Percentiles rank a stretch among this genome's conserved stretches.
These are phyloP conservation scores for Smithsoniella earleae DNA, from an alignment of 163 green algal species.

Conservation along the genomic window DNA sequence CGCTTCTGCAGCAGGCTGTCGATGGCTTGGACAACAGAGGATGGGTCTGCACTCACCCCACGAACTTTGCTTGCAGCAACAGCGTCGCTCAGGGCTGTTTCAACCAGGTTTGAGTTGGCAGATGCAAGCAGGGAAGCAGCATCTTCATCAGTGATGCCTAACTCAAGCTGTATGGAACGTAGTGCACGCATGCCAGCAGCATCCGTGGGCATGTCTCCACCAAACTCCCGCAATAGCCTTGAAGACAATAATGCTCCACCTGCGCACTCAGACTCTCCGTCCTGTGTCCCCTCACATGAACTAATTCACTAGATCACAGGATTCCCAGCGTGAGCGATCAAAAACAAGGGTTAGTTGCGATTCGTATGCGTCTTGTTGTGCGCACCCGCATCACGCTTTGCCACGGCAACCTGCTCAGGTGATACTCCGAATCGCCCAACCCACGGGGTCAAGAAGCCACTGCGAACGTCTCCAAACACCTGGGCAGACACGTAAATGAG, in stretches of 20 bases:
- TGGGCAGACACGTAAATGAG: conserved; percentile 73
- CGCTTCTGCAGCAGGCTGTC: not conserved
- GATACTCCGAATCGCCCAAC: conserved; percentile 13
- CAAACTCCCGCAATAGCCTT: conserved; percentile 10
- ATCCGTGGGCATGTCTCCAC: not conserved
- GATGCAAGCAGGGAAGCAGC: not conserved
- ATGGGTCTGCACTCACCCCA: not conserved
- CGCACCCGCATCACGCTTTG: conserved; percentile 26
- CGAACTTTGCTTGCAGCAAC: not conserved
- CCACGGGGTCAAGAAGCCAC: conserved; percentile 72
- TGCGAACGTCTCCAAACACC: conserved; percentile 66
- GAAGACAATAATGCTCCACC: not conserved
- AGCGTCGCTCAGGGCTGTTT: not conserved
- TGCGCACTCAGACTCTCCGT: not conserved
- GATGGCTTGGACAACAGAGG: not conserved
- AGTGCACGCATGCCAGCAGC: not conserved
- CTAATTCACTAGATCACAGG: no score
- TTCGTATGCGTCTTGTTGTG: no score
- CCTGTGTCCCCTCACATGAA: not conserved
- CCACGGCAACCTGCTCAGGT: conserved; percentile 12
- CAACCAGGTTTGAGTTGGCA: not conserved
- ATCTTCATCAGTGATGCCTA: conserved; percentile 3
- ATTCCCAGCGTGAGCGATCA: no score
- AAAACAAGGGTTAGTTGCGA: no score
- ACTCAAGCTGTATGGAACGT: not conserved